Percentiles rank a stretch among this genome's conserved stretches.
These are phyloP conservation scores for Mortierella sp. DNA, from an alignment of 371 early-diverging fungal genomes.

Conservation along the genomic window DNA sequence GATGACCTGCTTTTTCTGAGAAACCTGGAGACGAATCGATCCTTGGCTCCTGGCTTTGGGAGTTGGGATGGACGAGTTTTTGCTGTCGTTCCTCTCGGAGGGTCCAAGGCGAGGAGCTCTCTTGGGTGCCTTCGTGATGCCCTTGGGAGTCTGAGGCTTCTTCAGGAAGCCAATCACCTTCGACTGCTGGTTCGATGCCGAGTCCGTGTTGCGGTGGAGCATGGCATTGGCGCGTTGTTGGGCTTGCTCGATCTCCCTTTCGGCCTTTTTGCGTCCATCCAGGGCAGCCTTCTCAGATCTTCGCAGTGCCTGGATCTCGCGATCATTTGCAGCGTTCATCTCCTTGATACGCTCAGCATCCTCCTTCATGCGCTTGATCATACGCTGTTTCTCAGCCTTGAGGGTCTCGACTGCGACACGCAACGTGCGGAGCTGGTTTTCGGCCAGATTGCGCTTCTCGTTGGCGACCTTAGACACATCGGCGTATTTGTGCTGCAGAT, in stretches of 20 bases:
- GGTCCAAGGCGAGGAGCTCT: slow-evolving; percentile 28
- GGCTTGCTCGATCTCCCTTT: slow-evolving; percentile 71
- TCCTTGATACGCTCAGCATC: slow-evolving; percentile 78
- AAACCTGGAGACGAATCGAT: slow-evolving; percentile 31
- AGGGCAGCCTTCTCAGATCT: slow-evolving; percentile 71
- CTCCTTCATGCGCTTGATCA: slow-evolving; percentile 84
- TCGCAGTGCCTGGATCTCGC: slow-evolving; percentile 78
- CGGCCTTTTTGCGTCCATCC: slow-evolving; percentile 74
- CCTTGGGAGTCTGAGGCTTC: slow-evolving; percentile 55
- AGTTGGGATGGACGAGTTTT: slow-evolving; percentile 24
- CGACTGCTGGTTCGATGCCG: slow-evolving; percentile 27
- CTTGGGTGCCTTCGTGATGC: slow-evolving; percentile 48
- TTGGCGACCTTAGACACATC: slow-evolving; percentile 68
- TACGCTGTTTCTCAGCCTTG: slow-evolving; percentile 81
- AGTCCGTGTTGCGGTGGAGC: slow-evolving; percentile 64
- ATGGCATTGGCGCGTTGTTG: slow-evolving; percentile 69
- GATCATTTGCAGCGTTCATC: slow-evolving; percentile 72
- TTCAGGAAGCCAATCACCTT: slow-evolving; percentile 47
- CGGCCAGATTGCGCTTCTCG: slow-evolving; percentile 66
- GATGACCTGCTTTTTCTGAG: slow-evolving; percentile 56
- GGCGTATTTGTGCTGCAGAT: slow-evolving; percentile 69
- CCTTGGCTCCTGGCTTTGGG: slow-evolving; percentile 25
- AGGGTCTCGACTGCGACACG: slow-evolving; percentile 70
- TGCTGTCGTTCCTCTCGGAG: slow-evolving; percentile 29
- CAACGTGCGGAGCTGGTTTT: slow-evolving; percentile 63